Base-by-base conservation (phyloP, 129 eudicot species). In the Escallonia rubra region DNA sequence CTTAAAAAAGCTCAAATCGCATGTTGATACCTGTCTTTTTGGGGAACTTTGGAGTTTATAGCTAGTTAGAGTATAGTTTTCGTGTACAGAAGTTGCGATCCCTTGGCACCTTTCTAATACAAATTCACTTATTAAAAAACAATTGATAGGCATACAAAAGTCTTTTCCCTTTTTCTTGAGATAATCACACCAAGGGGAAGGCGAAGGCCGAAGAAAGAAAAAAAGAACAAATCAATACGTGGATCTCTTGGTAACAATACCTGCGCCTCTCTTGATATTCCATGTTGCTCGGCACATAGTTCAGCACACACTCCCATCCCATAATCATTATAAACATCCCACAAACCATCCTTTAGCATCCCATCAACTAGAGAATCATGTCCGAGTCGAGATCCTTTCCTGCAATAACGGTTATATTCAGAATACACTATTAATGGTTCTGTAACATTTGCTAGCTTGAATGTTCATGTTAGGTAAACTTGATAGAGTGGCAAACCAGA, bases 331-430 rank as follows among this genome's bases (percentile, higher is more conserved):
- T 84, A 92, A 39, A 82, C 98, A 84, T 92, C 98, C 98, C 95
- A 88, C 46, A 92, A 63, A 55, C 98, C 98, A 49, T 92, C 96
- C 74, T 89, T 92, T 68, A 92, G 72, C 85, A 92, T 80, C 68
- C 98, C 98, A 74, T 92, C 98, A 69, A 92, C 90, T 70, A 92
- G 86, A 67, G 91, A 74, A 81, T 92, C 96, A 75, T 92, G 96
- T 66, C 96, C 96, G 48, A 92, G 88, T 44, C 95, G 90, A 53
- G 98, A 92, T 64, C 98, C 98, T 76, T 89, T 92, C 78, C 98
- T 92, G 83, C 67, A 68, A 43, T 70, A 50, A 39, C 16, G 59
- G 53, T 61, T 54, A 76, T 51, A 70, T 77, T 15, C 65, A 54
- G 59, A 16, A 54, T 8, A 7, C 23, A 46, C 44, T 40, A 43